Percentiles rank a stretch among this genome's conserved stretches.
Conservation (phyloP, 2,329 filamentous ascomycete genomes). For the Cytospora chrysosperma region DNA sequence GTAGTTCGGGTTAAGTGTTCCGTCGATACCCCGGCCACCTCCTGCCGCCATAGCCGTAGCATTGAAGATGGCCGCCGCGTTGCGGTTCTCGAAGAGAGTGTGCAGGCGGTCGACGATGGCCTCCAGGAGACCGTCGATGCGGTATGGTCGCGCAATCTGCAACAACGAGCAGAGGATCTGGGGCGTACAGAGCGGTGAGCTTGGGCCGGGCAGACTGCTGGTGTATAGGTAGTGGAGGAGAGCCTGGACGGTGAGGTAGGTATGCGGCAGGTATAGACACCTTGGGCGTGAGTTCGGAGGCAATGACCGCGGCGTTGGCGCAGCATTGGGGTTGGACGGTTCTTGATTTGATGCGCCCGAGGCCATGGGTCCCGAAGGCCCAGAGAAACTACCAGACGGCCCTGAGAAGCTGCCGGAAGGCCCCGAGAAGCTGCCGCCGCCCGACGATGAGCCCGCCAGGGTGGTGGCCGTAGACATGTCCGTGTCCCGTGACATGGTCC, state of each 20-base stretch:
- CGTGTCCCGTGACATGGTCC: slow-evolving; percentile 43
- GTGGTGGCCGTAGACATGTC: slow-evolving; percentile 38
- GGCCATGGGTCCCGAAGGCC: slow-evolving; percentile 37
- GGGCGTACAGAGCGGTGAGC: slow-evolving; percentile 80
- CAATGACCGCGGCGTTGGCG: slow-evolving; percentile 56
- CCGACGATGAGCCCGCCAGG: slow-evolving; percentile 36
- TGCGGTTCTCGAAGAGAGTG: slow-evolving; percentile 83
- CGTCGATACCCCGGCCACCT: slow-evolving; percentile 80
- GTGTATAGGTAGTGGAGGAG: slow-evolving; percentile 94
- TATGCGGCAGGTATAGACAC: slow-evolving; percentile 91
- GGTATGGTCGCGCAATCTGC: slow-evolving; percentile 89
- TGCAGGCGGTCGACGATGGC: slow-evolving; percentile 90
- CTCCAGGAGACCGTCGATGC: slow-evolving; percentile 88
- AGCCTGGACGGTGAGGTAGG: slow-evolving; percentile 82
- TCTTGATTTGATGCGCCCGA: slow-evolving; percentile 34
- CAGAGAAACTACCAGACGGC: slow-evolving; percentile 43
- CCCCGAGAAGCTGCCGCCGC: slow-evolving; percentile 38
- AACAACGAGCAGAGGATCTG: slow-evolving; percentile 94
- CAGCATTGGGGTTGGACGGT: slow-evolving; percentile 49
- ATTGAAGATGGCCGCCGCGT: slow-evolving; percentile 96
- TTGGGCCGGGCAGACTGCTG: slow-evolving; percentile 74
- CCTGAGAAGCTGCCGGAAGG: slow-evolving; percentile 44
- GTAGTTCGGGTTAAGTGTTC: slow-evolving; percentile 61
- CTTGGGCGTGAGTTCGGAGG: slow-evolving; percentile 70
- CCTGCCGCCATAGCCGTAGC: slow-evolving; percentile 97